phyloP scores from a whole-genome alignment of 371 early-diverging fungal species.

The Umbelopsis sp. region DNA sequence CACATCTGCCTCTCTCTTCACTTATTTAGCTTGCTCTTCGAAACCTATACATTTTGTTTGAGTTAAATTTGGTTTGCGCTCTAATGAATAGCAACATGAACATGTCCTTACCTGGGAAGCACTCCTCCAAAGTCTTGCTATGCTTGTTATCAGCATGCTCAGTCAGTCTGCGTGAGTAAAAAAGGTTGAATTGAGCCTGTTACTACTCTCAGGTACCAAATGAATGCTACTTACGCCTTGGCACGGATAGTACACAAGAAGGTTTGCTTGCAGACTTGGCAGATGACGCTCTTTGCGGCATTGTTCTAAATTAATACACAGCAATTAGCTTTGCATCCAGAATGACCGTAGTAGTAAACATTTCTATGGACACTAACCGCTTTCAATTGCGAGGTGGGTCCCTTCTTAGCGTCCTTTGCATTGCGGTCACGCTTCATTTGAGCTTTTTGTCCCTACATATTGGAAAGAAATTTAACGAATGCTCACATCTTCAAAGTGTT shows the following conservation, averaged over 20 bases:
- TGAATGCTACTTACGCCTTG: constrained; percentile 58
- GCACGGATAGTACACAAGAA: constrained; percentile 83
- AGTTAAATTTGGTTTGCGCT: neutral
- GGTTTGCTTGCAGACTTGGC: constrained; percentile 78
- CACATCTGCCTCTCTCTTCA: neutral
- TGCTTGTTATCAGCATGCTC: constrained; percentile 86
- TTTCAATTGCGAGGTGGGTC: constrained; percentile 78
- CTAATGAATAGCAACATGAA: neutral
- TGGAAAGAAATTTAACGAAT: neutral
- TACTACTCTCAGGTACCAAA: neutral
- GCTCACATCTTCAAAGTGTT: too few species aligned
- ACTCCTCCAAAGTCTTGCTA: constrained; percentile 74
- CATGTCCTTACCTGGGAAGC: constrained; percentile 73
- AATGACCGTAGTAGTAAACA: neutral
- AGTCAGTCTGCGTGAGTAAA: constrained; percentile 46
- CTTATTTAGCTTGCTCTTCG: constrained; percentile 12
- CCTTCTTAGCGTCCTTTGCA: constrained; percentile 58
- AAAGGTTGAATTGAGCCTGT: neutral
- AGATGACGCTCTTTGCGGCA: constrained; percentile 80
- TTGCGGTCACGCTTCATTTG: constrained; percentile 77
- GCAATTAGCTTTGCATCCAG: constrained; percentile 11
- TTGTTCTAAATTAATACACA: constrained; percentile 59
- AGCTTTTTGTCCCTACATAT: constrained; percentile 71
- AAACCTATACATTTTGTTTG: neutral
- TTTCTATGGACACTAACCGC: constrained; percentile 46